Base-by-base conservation (phyloP, 2,329 filamentous ascomycete species). In the Phaeosphaeria sp. region DNA sequence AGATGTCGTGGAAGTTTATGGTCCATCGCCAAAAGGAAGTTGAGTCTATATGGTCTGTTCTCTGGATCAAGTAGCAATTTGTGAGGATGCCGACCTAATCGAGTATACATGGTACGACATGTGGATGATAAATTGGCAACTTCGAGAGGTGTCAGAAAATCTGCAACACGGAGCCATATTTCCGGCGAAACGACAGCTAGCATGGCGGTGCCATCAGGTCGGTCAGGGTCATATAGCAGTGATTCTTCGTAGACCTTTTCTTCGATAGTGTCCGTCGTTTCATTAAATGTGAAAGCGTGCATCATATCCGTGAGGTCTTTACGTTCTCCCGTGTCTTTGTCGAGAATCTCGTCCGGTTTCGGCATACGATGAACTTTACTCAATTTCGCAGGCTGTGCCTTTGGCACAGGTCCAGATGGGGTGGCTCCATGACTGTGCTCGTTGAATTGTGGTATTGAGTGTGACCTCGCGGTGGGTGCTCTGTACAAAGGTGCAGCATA, bases 1-100 rank as follows among this genome's bases (percentile, higher is more conserved):
- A 89, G 78, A 64, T 88, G 84, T 36, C 80, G 76, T 2, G 86
- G 85, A 18, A 86, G 75, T 17, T 78, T 69, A 13, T 74, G 68
- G 59, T 88, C 85, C 66, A 87, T 77, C 2, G 73, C 69, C 13
- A 79, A 67, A 5, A 89, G 77, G 66, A 88, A 87, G 3, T 81
- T 73, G 46, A 81, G 75, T 50, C 81, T 82, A 56, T 83, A 71
- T 5, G 77, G 62, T 46, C 72, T 72, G 62, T 86, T 83, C 6
- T 79, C 69, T 3, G 82, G 79, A 33, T 73, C 61, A 36, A 61
- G 22, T 3, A 73, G 58, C 15, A 72, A 23, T 46, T 66, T 62
- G 53, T 68, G 69, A 1, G 69, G 58, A 22, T 63, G 63, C 22
- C 58, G 59, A 9, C 69, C 69, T 9, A 73, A 54, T 17, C 69